Evolutionary conservation across 2,329 filamentous ascomycete genomes (phyloP).

Genomic region (Madurella mycetomatis): DNA sequence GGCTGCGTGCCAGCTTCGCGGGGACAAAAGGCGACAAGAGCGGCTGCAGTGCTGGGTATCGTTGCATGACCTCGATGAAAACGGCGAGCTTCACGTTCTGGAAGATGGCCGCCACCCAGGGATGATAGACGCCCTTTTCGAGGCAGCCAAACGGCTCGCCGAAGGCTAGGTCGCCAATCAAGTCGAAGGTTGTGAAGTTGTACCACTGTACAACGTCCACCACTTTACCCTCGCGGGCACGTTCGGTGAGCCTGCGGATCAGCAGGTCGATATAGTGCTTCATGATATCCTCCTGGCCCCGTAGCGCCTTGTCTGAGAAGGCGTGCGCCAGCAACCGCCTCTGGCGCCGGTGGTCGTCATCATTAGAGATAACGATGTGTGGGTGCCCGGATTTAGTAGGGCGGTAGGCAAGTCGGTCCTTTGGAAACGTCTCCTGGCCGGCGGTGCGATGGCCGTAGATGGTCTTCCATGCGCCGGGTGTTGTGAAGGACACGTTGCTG

Average conservation of each 20-base stretch:
- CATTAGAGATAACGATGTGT: slow-evolving; percentile 10
- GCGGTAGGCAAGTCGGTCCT: slow-evolving; percentile 9
- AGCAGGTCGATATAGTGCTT: slow-evolving; percentile 22
- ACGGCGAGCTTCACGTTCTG: slow-evolving; percentile 19
- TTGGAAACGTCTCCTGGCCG: slow-evolving; percentile 14
- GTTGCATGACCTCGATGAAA: slow-evolving; percentile 3
- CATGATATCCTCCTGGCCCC: slow-evolving; percentile 26
- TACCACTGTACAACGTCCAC: slow-evolving; percentile 27
- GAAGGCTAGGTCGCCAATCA: slow-evolving; percentile 27
- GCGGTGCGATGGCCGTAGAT: slow-evolving; percentile 29
- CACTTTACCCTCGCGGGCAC: slow-evolving; percentile 9
- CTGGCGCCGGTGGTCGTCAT: slow-evolving; percentile 25
- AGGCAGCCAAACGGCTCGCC: slow-evolving; percentile 26
- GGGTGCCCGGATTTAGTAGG: slow-evolving; percentile 2
- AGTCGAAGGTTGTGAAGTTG: slow-evolving; percentile 28
- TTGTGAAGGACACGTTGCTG: slow-evolving; percentile 37
- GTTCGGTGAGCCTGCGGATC: slow-evolving; percentile 19
- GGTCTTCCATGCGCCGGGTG: slow-evolving; percentile 32
- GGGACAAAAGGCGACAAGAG: slow-evolving; percentile 6
- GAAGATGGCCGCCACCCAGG: slow-evolving; percentile 26
- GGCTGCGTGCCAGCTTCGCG: slow-evolving; percentile 1
- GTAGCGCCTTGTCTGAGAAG: slow-evolving; percentile 28
- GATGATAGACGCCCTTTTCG: slow-evolving; percentile 21
- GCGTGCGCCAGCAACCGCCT: slow-evolving; percentile 25
- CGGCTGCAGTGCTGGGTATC: background rate